Base-by-base conservation (phyloP, 352 stramenopile species). In the Globisporangium cederbergense region DNA sequence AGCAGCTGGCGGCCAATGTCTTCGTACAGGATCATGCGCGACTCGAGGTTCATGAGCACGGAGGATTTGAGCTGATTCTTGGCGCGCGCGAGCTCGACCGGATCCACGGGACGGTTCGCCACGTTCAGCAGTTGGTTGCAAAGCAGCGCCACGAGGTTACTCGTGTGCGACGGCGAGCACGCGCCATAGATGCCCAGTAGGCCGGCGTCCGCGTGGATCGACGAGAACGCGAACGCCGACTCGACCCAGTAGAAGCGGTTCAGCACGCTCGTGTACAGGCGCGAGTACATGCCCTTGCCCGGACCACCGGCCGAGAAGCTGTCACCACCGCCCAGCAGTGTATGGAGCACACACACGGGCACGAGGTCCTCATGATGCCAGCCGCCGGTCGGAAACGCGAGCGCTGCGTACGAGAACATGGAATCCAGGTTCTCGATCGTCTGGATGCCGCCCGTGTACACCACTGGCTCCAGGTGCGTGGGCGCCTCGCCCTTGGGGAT, bases 41-140 rank as follows among this genome's bases (percentile, higher is more conserved):
- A 98, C 83, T 99, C 98, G 52, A 99, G 87, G 71, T 99, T 98
- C 78, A 98, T 99, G 52, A 99, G 83, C 49, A 99, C 91, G 59
- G 97, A 98, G 68, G 92, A 98, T 78, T 99, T 99, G 60, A 99
- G 90, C 92, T 99, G 98, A 80, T 99, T 99, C 76, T 98, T 97
- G 47, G 98, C 98, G 42, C 98, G 92, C 50, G 76, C 66, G 46
- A 99, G 83, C 78, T 99, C 92, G 57, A 90, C 74, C 6, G 79
- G 63, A 63, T 95, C 83, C 2, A 96, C 89, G 0, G 69, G 68
- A 14, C 78, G 73, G 62, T 84, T 91, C 32, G 92, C 88, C 9
- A 99, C 71, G 54, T 81, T 90, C 6, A 92, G 74, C 67, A 99
- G 86, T 60, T 99, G 91, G 62, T 98, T 94, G 54, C 90, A 89